Conservation (phyloP, 352 stramenopile genomes). For the Pythium diclinum region DNA sequence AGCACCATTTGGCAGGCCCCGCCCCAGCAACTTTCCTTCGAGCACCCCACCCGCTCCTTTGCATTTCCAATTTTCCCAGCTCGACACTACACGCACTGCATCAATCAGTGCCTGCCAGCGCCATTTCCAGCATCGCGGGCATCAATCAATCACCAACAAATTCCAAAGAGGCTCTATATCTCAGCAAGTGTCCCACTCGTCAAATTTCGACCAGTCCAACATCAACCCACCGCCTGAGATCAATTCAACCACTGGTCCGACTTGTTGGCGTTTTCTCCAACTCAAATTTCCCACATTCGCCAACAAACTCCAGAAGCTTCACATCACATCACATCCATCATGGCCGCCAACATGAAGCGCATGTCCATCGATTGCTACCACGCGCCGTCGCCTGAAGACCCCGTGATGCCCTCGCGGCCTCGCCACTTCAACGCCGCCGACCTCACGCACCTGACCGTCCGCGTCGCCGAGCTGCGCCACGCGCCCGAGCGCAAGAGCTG, state of each 20-base stretch:
- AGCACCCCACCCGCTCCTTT: neutral
- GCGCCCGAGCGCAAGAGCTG: conserved; percentile 50
- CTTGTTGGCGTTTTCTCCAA: neutral
- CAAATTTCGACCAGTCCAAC: neutral
- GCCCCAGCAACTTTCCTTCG: neutral
- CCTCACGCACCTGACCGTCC: conserved; percentile 50
- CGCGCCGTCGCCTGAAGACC: neutral
- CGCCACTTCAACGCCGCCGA: conserved; percentile 31
- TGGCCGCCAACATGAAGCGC: conserved; percentile 12
- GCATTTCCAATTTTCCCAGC: conserved; percentile 8
- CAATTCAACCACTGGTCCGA: neutral
- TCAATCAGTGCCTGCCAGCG: neutral
- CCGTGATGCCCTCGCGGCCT: neutral
- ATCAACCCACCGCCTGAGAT: neutral
- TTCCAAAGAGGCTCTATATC: conserved; percentile 1
- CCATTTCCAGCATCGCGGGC: neutral
- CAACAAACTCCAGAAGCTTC: conserved; percentile 12
- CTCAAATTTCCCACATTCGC: conserved; percentile 4
- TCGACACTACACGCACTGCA: neutral
- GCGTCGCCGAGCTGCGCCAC: conserved; percentile 53
- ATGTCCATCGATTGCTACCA: conserved; percentile 15
- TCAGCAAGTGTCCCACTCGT: neutral
- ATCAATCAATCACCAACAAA: conserved; percentile 1
- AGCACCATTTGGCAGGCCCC: neutral
- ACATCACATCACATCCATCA: neutral